Conservation (phyloP, 768 basidiomycete genomes). For the Russula emetica region DNA sequence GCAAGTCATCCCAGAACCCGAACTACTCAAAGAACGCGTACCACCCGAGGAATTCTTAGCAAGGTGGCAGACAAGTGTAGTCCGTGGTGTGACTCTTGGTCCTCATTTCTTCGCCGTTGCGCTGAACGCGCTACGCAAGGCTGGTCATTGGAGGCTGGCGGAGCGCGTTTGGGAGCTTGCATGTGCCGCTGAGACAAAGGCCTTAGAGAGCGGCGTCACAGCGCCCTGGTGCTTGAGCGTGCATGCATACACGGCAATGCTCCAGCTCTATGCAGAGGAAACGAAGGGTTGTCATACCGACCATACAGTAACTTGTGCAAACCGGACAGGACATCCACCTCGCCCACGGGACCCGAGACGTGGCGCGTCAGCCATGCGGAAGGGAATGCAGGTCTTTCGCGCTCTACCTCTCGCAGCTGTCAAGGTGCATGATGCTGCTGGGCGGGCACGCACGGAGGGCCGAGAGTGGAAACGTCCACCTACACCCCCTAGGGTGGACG, state of each 20-base stretch:
- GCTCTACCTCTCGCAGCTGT: conserved; percentile 3
- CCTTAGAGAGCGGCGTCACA: conserved; percentile 42
- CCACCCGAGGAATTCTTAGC: neutral
- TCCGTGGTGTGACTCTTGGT: conserved; percentile 38
- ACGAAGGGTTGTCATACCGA: conserved; percentile 33
- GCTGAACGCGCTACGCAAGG: conserved; percentile 57
- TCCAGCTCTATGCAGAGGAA: conserved; percentile 53
- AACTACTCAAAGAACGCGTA: conserved; percentile 18
- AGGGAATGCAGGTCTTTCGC: conserved; percentile 16
- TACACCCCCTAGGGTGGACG: conserved; percentile 40
- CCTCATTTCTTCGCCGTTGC: conserved; percentile 57
- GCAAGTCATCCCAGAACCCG: conserved; percentile 52
- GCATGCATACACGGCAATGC: conserved; percentile 68
- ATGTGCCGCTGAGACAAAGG: conserved; percentile 48
- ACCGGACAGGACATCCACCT: neutral
- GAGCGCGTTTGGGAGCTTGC: conserved; percentile 64
- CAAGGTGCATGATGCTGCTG: conserved; percentile 3
- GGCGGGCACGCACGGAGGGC: neutral
- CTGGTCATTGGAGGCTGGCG: conserved; percentile 49
- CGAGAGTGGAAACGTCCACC: neutral
- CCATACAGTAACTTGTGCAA: conserved; percentile 10
- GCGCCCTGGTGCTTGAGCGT: conserved; percentile 62
- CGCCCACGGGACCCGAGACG: neutral
- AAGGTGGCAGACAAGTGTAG: conserved; percentile 10
- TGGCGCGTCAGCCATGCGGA: neutral